These are phyloP conservation scores for Dothiorella sarmentorum DNA, from an alignment of 2,329 filamentous ascomycete genomes.

Conservation along the genomic window DNA sequence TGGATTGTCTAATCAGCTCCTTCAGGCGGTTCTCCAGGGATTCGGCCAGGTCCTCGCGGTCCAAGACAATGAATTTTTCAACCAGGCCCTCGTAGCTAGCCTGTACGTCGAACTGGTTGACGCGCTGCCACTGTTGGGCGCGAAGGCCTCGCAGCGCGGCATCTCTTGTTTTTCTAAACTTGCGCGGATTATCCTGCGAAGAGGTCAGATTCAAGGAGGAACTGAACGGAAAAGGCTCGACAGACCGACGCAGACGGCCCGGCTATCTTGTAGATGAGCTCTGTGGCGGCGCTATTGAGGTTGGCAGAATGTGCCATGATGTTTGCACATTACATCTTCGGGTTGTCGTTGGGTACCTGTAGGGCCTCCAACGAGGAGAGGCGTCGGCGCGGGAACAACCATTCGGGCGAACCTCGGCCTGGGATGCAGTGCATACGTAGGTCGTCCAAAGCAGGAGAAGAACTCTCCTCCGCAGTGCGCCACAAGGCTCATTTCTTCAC, in stretches of 20 bases:
- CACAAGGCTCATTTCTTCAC: neutral
- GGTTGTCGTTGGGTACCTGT: slow-evolving; percentile 12
- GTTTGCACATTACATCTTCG: neutral
- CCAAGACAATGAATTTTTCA: slow-evolving; percentile 80
- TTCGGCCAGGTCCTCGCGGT: slow-evolving; percentile 75
- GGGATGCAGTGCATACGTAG: neutral
- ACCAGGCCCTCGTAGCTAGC: slow-evolving; percentile 54
- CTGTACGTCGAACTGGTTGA: slow-evolving; percentile 49
- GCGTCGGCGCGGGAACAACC: slow-evolving; percentile 10
- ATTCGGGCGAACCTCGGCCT: neutral
- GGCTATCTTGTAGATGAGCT: slow-evolving; percentile 65
- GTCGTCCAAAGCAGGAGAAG: neutral
- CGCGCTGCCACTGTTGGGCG: slow-evolving; percentile 42
- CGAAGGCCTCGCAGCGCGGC: slow-evolving; percentile 39
- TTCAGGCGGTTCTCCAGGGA: slow-evolving; percentile 58
- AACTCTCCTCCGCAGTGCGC: neutral
- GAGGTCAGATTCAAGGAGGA: slow-evolving; percentile 16
- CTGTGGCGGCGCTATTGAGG: slow-evolving; percentile 63
- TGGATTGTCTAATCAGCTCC: slow-evolving; percentile 53
- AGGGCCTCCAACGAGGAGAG: neutral
- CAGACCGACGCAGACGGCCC: slow-evolving; percentile 34
- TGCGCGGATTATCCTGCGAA: slow-evolving; percentile 21
- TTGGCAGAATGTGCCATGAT: slow-evolving; percentile 69
- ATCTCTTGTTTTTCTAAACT: slow-evolving; percentile 38
- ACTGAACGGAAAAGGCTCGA: neutral